Conservation (phyloP, 805 yeast species). For the Saccharomycopsis sp. region DNA sequence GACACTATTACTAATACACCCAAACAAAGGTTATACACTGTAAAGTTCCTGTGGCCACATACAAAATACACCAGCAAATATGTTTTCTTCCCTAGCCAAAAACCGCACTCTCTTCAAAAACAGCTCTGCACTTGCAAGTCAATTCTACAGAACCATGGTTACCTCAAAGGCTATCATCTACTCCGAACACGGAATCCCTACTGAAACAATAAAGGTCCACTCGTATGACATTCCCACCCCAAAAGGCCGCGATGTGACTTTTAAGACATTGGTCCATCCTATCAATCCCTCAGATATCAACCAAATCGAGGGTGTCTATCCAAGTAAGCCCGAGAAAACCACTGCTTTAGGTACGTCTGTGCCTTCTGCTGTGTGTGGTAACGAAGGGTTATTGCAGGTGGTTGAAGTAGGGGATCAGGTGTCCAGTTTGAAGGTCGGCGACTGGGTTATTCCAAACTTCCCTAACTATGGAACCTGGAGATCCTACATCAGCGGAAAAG, state of each 20-base stretch:
- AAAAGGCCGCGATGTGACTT: slow-evolving; percentile 42
- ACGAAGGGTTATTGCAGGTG: slow-evolving; percentile 89
- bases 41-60: background rate
- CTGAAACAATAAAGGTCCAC: slow-evolving; percentile 47
- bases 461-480: slow-evolving; percentile 95
- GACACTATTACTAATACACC: background rate
- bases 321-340: slow-evolving; percentile 44
- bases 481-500: slow-evolving; percentile 55
- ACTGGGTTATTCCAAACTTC: slow-evolving; percentile 76
- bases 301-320: slow-evolving; percentile 81
- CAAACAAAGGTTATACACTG: background rate
- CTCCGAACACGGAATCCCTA: slow-evolving; percentile 61
- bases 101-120: background rate
- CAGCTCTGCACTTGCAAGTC: background rate
- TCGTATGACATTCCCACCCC: slow-evolving; percentile 38
- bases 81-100: background rate
- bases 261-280: slow-evolving; percentile 72
- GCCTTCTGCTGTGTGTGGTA: slow-evolving; percentile 84
- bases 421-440: slow-evolving; percentile 50
- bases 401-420: slow-evolving; percentile 59
- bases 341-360: slow-evolving; percentile 46
- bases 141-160: slow-evolving; percentile 13
- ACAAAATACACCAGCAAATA: background rate
- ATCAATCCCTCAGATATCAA: slow-evolving; percentile 87
- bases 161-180: slow-evolving; percentile 64